phyloP scores from a whole-genome alignment of 768 basidiomycete species.

The Leccinellum albellum region DNA sequence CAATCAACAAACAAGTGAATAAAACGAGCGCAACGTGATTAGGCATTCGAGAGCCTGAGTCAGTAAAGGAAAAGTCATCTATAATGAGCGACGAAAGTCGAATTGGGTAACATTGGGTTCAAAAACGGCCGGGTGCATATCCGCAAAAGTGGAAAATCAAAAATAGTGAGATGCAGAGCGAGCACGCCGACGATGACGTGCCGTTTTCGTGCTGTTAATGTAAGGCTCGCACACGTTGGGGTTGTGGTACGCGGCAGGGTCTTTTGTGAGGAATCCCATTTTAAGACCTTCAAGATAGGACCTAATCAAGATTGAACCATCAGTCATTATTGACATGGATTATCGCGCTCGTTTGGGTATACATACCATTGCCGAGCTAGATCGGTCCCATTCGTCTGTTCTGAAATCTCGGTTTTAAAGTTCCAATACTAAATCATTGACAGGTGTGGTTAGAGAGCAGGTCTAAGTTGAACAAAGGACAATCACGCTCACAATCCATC shows the following conservation, averaged over 20 bases:
- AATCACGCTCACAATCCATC: constrained; percentile 57
- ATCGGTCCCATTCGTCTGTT: not conserved
- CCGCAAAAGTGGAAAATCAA: not conserved
- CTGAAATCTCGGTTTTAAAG: not conserved
- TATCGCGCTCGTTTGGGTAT: not conserved
- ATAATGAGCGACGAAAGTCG: not conserved
- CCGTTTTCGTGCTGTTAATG: constrained; percentile 15
- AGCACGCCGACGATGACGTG: not conserved
- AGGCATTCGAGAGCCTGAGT: not conserved
- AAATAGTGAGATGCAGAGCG: not conserved
- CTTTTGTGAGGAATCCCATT: constrained; percentile 57
- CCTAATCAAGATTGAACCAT: constrained; percentile 36
- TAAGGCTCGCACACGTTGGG: constrained; percentile 63
- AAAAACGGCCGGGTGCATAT: not conserved
- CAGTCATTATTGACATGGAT: not conserved
- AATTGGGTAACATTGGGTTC: not conserved
- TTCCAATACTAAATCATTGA: not conserved
- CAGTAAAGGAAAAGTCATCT: not conserved
- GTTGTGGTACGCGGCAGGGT: constrained; percentile 55
- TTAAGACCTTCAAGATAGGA: constrained; percentile 63
- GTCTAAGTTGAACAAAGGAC: not conserved
- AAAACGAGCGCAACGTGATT: not conserved
- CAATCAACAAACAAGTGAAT: not conserved
- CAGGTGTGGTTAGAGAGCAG: not conserved
- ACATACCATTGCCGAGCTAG: not conserved